phyloP scores from a whole-genome alignment of 1,139 yeast species.

The Nadsonia starkeyi-henricii region DNA sequence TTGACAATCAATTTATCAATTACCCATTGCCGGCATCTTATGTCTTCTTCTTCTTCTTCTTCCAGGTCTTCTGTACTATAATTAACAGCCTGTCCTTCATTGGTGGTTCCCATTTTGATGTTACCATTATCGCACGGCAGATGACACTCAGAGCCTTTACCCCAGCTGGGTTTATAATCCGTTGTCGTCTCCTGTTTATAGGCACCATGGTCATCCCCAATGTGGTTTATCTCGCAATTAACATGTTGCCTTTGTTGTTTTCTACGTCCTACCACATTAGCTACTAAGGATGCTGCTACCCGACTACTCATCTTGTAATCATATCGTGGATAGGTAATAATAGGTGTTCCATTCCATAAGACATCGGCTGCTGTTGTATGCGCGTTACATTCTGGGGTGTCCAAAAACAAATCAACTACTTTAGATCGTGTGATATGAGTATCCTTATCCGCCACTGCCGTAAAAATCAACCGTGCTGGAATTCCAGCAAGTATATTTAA shows the following conservation, averaged over 20 bases:
- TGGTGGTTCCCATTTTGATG: too few species aligned
- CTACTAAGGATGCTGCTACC: conserved; percentile 12
- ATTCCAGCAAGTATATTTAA: not conserved
- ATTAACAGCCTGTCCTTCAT: too few species aligned
- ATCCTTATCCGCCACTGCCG: conserved; percentile 23
- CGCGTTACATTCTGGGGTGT: conserved; percentile 26
- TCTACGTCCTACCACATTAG: not conserved
- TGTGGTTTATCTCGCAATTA: too few species aligned
- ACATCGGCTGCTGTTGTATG: conserved; percentile 27
- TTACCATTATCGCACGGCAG: too few species aligned
- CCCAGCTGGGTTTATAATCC: too few species aligned
- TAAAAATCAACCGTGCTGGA: conserved; percentile 18
- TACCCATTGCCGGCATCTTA: not conserved
- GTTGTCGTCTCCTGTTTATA: too few species aligned
- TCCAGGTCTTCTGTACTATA: too few species aligned
- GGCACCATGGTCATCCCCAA: too few species aligned
- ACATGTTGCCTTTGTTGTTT: too few species aligned
- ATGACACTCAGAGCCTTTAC: too few species aligned
- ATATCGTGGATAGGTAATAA: conserved; percentile 21
- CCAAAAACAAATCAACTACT: conserved; percentile 22
- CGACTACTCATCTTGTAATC: conserved; percentile 22
- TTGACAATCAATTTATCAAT: not conserved
- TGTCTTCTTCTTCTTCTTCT: not conserved
- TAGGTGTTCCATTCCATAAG: conserved; percentile 24
- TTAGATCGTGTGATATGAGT: conserved; percentile 21